A percentile compares a stretch with the other conserved stretches of the same genome.
These are phyloP conservation scores for Hydnum rufescens DNA, from an alignment of 768 basidiomycete species.

Conservation along the genomic window DNA sequence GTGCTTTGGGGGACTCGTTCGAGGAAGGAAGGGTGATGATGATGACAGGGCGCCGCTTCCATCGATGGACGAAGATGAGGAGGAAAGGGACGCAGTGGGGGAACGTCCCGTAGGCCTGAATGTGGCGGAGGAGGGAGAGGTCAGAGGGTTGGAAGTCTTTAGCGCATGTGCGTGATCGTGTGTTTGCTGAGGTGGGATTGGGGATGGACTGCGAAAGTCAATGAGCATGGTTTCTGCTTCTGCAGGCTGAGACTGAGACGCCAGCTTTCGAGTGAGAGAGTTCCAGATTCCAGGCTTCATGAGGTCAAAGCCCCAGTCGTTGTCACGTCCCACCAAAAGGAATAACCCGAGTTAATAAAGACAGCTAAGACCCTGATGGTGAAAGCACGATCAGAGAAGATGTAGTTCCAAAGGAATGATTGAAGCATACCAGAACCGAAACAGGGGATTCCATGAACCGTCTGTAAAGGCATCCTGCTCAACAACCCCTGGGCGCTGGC, in stretches of 20 bases:
- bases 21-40: not conserved
- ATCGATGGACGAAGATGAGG: not conserved
- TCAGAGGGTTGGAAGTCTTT: slow-evolving; percentile 1
- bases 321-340: slow-evolving; percentile 99
- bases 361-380: slow-evolving; percentile 57
- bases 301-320: slow-evolving; percentile 88
- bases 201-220: not conserved
- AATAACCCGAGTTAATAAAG: slow-evolving; percentile 75
- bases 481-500: slow-evolving; percentile 53
- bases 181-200: not conserved
- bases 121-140: slow-evolving; percentile 1
- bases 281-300: slow-evolving; percentile 27
- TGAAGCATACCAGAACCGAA: slow-evolving; percentile 52
- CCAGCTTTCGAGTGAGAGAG: too few species aligned
- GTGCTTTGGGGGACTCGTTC: slow-evolving; percentile 16
- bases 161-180: not conserved
- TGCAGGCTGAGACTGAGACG: too few species aligned
- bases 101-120: not conserved
- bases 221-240: not conserved
- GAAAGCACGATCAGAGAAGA: slow-evolving; percentile 4
- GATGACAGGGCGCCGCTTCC: not conserved
- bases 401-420: not conserved
- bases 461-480: slow-evolving; percentile 33
- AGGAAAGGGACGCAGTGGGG: not conserved
- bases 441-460: slow-evolving; percentile 60